Percentiles rank a stretch among this genome's conserved stretches.
Evolutionary conservation across 495 filamentous ascomycete genomes (phyloP).

Genomic region (Trichoderma asperelloides): DNA sequence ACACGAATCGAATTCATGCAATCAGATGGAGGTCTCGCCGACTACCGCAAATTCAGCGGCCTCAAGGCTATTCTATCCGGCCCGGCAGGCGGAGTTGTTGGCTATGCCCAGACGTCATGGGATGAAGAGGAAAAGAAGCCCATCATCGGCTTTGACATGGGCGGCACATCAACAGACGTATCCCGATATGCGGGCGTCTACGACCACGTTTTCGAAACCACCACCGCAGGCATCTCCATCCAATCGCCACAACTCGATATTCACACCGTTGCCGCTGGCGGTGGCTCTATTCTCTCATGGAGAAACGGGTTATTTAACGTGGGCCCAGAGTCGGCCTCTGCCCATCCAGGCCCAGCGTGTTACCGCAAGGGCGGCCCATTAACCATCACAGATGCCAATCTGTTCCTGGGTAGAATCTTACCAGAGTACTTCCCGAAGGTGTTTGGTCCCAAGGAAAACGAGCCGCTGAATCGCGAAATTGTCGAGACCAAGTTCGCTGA

Average conservation of each 20-base stretch:
- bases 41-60: constrained; percentile 65
- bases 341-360: constrained; percentile 88
- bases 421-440: constrained; percentile 97
- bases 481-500: constrained; percentile 69
- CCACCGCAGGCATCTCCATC: constrained; percentile 88
- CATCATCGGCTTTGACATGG: constrained; percentile 96
- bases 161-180: constrained; percentile 88
- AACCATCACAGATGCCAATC: constrained; percentile 92
- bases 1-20: constrained; percentile 80
- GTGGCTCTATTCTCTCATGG: constrained; percentile 85
- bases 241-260: constrained; percentile 95
- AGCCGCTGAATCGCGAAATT: constrained; percentile 70
- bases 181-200: constrained; percentile 86
- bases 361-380: constrained; percentile 90
- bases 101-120: constrained; percentile 88
- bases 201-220: constrained; percentile 96
- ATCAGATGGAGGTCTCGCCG: constrained; percentile 69
- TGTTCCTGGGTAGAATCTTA: constrained; percentile 77
- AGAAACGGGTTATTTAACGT: constrained; percentile 90
- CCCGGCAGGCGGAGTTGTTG: constrained; percentile 76
- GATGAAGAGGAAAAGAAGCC: constrained; percentile 78
- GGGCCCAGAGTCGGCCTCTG: constrained; percentile 85
- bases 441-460: constrained; percentile 84
- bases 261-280: constrained; percentile 93
- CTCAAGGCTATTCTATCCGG: constrained; percentile 69